Conservation (phyloP, 2,329 filamentous ascomycete genomes). For the Colletotrichum spaethianum region DNA sequence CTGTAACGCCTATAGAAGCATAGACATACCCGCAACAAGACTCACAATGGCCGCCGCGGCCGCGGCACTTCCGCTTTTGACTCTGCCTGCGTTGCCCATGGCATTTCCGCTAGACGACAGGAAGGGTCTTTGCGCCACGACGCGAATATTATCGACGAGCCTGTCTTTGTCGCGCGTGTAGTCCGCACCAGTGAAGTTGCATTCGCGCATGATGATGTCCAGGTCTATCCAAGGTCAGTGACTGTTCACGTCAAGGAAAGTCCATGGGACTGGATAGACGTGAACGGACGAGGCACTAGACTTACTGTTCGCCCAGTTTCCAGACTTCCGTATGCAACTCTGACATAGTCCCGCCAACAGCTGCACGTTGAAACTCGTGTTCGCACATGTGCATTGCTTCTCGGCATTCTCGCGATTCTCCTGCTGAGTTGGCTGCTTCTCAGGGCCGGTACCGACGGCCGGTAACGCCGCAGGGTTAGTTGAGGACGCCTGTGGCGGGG, state of each 20-base stretch:
- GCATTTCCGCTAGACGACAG: constrained; percentile 22
- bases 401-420: constrained; percentile 47
- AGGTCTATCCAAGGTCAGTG: constrained; percentile 48
- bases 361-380: constrained; percentile 57
- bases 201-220: constrained; percentile 53
- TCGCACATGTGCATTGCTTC: constrained; percentile 54
- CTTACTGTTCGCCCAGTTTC: constrained; percentile 51
- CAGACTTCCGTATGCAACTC: constrained; percentile 53
- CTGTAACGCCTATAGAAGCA: constrained; percentile 18
- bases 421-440: constrained; percentile 39
- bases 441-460: constrained; percentile 42
- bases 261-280: background rate
- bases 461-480: constrained; percentile 3
- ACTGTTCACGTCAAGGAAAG: too few relatives aligned
- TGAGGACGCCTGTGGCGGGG: constrained; percentile 6
- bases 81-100: constrained; percentile 12
- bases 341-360: constrained; percentile 55
- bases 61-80: background rate
- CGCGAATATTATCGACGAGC: constrained; percentile 51
- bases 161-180: constrained; percentile 51
- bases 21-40: constrained; percentile 20
- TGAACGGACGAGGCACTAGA: background rate
- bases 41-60: constrained; percentile 4
- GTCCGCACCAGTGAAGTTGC: constrained; percentile 50
- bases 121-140: constrained; percentile 50